A percentile compares a stretch with the other conserved stretches of the same genome.
These are phyloP conservation scores for Ceratocystiopsis sp. DNA, from an alignment of 2,329 filamentous ascomycete species.

Conservation along the genomic window DNA sequence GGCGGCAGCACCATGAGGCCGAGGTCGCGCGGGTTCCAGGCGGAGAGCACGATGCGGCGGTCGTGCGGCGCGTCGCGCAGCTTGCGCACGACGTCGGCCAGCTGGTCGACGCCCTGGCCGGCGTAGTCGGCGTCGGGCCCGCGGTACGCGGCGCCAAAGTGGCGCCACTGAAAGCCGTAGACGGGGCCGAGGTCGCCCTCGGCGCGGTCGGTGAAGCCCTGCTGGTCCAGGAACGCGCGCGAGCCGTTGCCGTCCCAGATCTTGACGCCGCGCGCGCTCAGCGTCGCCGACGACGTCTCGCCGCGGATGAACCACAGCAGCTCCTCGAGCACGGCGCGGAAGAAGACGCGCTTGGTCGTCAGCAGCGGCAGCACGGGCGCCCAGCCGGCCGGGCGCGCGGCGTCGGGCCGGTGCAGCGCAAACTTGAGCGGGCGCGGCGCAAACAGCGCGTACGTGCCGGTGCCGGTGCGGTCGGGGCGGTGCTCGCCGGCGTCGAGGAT, in stretches of 20 bases:
- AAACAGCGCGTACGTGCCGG: slow-evolving; percentile 79
- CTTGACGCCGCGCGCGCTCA: slow-evolving; percentile 69
- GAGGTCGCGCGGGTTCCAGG: slow-evolving; percentile 85
- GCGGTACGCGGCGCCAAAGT: slow-evolving; percentile 84
- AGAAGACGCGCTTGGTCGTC: slow-evolving; percentile 93
- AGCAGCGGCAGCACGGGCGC: slow-evolving; percentile 72
- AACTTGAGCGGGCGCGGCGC: slow-evolving; percentile 79
- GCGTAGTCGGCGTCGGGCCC: slow-evolving; percentile 68
- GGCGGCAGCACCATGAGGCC: slow-evolving; percentile 81
- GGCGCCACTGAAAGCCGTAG: slow-evolving; percentile 97
- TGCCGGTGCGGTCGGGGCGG: slow-evolving; percentile 82
- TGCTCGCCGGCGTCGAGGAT: slow-evolving; percentile 75
- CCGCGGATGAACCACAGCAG: slow-evolving; percentile 92
- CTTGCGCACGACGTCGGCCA: slow-evolving; percentile 79
- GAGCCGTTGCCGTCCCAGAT: slow-evolving; percentile 98
- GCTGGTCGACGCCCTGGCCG: slow-evolving; percentile 80
- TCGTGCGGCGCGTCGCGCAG: slow-evolving; percentile 73
- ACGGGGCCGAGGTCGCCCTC: slow-evolving; percentile 87
- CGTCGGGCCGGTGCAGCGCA: slow-evolving; percentile 31
- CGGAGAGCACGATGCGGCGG: slow-evolving; percentile 72
- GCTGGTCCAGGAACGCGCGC: slow-evolving; percentile 71
- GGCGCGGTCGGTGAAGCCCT: slow-evolving; percentile 65
- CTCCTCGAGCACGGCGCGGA: slow-evolving; percentile 76
- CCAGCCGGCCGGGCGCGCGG: too few relatives aligned
- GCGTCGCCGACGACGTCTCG: slow-evolving; percentile 59